Evolutionary conservation across 2,329 filamentous ascomycete species (phyloP).

Genomic region (Colletotrichum sp.): DNA sequence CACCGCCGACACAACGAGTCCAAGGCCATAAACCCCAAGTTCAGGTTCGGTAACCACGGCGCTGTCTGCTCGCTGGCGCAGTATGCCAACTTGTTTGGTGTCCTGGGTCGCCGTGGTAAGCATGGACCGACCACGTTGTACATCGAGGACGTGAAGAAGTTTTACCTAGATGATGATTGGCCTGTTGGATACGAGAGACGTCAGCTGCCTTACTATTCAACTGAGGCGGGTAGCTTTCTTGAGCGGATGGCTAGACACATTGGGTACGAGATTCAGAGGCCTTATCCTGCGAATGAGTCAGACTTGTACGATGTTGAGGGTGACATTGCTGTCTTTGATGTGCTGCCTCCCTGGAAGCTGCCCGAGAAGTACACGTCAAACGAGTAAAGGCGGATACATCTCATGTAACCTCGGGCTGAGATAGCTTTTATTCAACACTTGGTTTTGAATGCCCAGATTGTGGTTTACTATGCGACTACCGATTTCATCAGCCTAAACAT

Average conservation of each 20-base stretch:
- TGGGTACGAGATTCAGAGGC: neutral
- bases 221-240: neutral
- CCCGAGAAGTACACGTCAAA: neutral
- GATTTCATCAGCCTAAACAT: too few species aligned
- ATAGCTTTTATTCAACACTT: neutral
- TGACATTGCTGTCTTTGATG: neutral
- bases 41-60: neutral
- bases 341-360: neutral
- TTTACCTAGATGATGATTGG: neutral
- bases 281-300: neutral
- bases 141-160: neutral
- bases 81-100: neutral
- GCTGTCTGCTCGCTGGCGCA: neutral
- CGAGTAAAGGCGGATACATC: neutral
- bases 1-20: neutral
- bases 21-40: neutral
- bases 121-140: neutral
- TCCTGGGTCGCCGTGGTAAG: neutral
- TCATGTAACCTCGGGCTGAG: neutral
- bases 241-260: neutral
- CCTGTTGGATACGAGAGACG: neutral
- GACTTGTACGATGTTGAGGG: neutral
- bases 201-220: neutral
- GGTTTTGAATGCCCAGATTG: neutral
- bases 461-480: neutral